Evolutionary conservation across 192 early-diverging fungal genomes (phyloP), one percentile per base, ranked within the genome.

Genomic region (Backusella tuberculispora): DNA sequence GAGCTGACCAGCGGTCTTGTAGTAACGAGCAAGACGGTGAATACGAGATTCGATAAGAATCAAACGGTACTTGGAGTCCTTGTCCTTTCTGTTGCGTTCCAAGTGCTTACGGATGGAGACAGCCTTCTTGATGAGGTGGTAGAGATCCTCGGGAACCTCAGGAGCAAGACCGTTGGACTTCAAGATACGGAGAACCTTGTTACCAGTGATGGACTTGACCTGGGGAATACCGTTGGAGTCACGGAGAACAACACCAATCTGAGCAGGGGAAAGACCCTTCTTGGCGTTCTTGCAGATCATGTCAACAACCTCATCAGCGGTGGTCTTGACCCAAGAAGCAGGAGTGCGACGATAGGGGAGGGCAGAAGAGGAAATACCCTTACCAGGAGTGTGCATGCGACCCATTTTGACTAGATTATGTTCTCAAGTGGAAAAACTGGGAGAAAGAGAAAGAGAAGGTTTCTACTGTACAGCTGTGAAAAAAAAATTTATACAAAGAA

Each of bases 121-220:
- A 78, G 98, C 97, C 94, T 98, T 98, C 94, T 98, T 99, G 90
- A 98, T 98, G 79, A 99, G 86, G 87, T 95, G 94, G 92, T 98
- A 98, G 72, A 99, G 91, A 89, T 99, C 97, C 89, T 99, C 98
- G 77, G 97, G 97, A 82, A 98, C 92, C 81, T 95, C 93, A 73
- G 98, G 92, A 66, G 77, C 74, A 66, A 73, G 75, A 80, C 96
- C 96, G 88, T 96, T 97, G 86, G 93, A 90, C 89, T 96, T 97
- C 78, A 99, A 90, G 86, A 99, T 98, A 89, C 98, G 96, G 79
- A 98, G 92, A 74, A 99, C 90, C 95, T 99, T 98, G 95, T 97
- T 99, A 84, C 97, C 96, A 81, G 98, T 99, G 81, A 99, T 93
- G 85, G 87, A 88, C 80, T 90, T 90, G 85, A 99, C 98, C 86